Evolutionary conservation across 306 rosid species (phyloP).

Genomic region (Rosa chinensis): DNA sequence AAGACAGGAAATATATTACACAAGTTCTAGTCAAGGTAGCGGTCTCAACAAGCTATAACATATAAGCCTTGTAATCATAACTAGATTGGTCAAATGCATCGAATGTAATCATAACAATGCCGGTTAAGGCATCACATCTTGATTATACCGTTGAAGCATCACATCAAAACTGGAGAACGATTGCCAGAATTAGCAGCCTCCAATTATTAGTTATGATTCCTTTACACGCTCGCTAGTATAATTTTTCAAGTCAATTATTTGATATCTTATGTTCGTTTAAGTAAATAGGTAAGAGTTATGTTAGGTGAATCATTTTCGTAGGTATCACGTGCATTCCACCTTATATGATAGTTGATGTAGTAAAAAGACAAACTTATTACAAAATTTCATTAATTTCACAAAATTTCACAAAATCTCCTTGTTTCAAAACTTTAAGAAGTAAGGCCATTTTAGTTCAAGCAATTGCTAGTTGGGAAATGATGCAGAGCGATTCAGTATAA

Average conservation of each 20-base stretch:
- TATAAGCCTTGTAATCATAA: neutral
- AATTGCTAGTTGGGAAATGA: neutral
- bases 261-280: neutral
- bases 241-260: too few relatives aligned
- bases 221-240: neutral
- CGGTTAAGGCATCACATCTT: neutral
- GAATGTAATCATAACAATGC: neutral
- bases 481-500: neutral
- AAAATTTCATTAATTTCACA: too few relatives aligned
- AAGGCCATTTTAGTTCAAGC: neutral
- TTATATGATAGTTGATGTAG: too few relatives aligned
- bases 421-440: too few relatives aligned
- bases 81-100: neutral
- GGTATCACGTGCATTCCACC: too few relatives aligned
- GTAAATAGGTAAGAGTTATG: too few relatives aligned
- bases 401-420: too few relatives aligned
- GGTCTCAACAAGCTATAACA: neutral
- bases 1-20: neutral
- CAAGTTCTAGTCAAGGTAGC: neutral
- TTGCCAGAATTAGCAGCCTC: neutral
- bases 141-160: neutral
- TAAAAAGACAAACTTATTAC: too few relatives aligned
- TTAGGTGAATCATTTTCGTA: too few relatives aligned
- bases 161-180: neutral
- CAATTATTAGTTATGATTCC: neutral